Percentiles rank a stretch among this genome's conserved stretches.
phyloP scores from a whole-genome alignment of 768 basidiomycete species.

The Amanita inopinata region DNA sequence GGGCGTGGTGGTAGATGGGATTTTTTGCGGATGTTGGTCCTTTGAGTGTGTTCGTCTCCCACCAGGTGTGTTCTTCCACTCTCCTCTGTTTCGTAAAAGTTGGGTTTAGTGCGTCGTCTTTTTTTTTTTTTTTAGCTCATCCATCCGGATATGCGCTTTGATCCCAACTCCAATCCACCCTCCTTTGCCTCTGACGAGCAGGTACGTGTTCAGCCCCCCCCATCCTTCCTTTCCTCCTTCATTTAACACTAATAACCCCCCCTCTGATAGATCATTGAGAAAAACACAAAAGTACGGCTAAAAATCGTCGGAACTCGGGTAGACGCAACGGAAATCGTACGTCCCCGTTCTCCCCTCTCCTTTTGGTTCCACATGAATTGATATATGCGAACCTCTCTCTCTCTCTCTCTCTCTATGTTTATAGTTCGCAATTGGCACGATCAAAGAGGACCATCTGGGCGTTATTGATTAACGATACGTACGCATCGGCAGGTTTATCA shows the following conservation, averaged over 20 bases:
- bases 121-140: constrained; percentile 55
- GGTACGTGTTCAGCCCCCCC: constrained; percentile 27
- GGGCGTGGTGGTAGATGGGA: constrained; percentile 63
- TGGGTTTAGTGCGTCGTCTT: too few relatives aligned
- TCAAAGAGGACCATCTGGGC: constrained; percentile 96
- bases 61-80: constrained; percentile 56
- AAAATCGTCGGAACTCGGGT: constrained; percentile 98
- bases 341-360: constrained; percentile 18
- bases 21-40: constrained; percentile 98
- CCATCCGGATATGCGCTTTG: constrained; percentile 89
- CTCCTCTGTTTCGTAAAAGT: constrained; percentile 7
- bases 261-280: constrained; percentile 78
- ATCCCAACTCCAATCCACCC: constrained; percentile 95
- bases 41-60: constrained; percentile 88
- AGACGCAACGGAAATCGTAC: constrained; percentile 94
- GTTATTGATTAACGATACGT: constrained; percentile 84
- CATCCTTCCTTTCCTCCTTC: not conserved
- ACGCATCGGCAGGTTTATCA: too few relatives aligned
- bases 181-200: constrained; percentile 89
- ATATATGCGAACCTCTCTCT: too few relatives aligned
- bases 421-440: constrained; percentile 94
- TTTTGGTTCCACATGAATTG: not conserved
- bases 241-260: constrained; percentile 1
- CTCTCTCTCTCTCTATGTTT: constrained; percentile 1
- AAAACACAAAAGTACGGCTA: constrained; percentile 83